These are phyloP conservation scores for Aphanomyces euteiches DNA, from an alignment of 352 stramenopile species.

Conservation along the genomic window DNA sequence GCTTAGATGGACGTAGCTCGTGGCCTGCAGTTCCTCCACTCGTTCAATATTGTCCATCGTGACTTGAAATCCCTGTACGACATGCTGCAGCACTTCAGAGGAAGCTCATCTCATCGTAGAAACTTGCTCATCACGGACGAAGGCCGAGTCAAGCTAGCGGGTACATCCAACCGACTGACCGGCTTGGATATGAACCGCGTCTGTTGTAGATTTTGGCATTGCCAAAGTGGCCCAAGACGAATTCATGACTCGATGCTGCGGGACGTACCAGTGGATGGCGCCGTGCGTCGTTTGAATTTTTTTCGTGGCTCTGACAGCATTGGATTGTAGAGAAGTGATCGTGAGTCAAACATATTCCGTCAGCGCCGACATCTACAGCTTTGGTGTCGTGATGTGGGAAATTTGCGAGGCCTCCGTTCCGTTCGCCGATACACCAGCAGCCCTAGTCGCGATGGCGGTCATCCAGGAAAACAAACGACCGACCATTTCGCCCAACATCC, in stretches of 20 bases:
- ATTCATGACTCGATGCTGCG: constrained; percentile 70
- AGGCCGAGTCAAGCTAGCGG: constrained; percentile 66
- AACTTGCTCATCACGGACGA: constrained; percentile 72
- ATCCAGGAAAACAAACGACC: constrained; percentile 61
- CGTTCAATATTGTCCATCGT: constrained; percentile 75
- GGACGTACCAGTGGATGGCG: constrained; percentile 82
- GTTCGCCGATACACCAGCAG: constrained; percentile 54
- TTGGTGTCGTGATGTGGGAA: constrained; percentile 77
- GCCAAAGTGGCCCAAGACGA: constrained; percentile 52
- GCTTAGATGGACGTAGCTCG: constrained; percentile 59
- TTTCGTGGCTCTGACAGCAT: neutral
- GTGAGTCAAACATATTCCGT: constrained; percentile 61
- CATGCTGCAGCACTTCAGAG: neutral
- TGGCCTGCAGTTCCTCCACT: constrained; percentile 71
- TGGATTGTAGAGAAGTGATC: constrained; percentile 56
- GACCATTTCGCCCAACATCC: constrained; percentile 54
- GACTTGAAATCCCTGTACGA: constrained; percentile 79
- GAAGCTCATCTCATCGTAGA: constrained; percentile 33
- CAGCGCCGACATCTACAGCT: constrained; percentile 75
- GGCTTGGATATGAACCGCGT: neutral
- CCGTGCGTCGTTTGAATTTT: constrained; percentile 41
- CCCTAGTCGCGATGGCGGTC: constrained; percentile 58
- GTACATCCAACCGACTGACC: constrained; percentile 31
- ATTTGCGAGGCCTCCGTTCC: constrained; percentile 62
- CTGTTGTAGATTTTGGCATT: constrained; percentile 63